Evolutionary conservation across 2,329 filamentous ascomycete genomes (phyloP).

Genomic region (Raffaelea arxii): DNA sequence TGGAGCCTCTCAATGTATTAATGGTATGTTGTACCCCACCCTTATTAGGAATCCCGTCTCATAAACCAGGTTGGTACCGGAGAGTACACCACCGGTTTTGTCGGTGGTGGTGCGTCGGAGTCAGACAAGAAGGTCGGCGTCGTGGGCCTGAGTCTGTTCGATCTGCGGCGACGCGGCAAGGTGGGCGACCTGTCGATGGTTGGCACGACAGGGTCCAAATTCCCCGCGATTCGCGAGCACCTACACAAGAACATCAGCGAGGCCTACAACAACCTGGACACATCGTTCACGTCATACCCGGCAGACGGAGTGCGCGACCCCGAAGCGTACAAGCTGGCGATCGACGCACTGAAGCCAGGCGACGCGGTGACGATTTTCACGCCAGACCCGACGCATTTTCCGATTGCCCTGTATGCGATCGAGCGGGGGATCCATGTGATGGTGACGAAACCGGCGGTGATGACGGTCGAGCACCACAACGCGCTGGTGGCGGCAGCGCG

Average conservation of each 20-base stretch:
- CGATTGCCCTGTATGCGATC: constrained; percentile 86
- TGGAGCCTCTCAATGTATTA: constrained; percentile 56
- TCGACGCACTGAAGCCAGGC: constrained; percentile 70
- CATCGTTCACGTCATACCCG: constrained; percentile 75
- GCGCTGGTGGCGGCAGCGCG: constrained; percentile 61
- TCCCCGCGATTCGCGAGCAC: constrained; percentile 81
- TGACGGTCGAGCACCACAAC: constrained; percentile 71
- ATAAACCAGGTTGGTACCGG: constrained; percentile 66
- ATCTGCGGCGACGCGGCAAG: constrained; percentile 79
- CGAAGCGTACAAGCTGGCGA: constrained; percentile 79
- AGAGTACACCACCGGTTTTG: constrained; percentile 94
- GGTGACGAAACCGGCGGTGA: constrained; percentile 89
- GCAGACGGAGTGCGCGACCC: constrained; percentile 63
- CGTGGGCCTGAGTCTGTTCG: constrained; percentile 81
- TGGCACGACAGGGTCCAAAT: constrained; percentile 80
- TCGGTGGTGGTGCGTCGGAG: constrained; percentile 69
- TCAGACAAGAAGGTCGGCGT: constrained; percentile 97
- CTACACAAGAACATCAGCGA: constrained; percentile 78
- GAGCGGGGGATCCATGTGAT: constrained; percentile 81
- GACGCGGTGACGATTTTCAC: constrained; percentile 96
- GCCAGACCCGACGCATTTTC: constrained; percentile 84
- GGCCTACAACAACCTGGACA: constrained; percentile 83
- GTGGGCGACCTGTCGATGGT: constrained; percentile 82
- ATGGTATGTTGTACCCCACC: constrained; percentile 43
- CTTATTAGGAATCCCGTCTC: too few species aligned